Conservation (phyloP, 2,329 filamentous ascomycete species). For the Cladosporium sp. region DNA sequence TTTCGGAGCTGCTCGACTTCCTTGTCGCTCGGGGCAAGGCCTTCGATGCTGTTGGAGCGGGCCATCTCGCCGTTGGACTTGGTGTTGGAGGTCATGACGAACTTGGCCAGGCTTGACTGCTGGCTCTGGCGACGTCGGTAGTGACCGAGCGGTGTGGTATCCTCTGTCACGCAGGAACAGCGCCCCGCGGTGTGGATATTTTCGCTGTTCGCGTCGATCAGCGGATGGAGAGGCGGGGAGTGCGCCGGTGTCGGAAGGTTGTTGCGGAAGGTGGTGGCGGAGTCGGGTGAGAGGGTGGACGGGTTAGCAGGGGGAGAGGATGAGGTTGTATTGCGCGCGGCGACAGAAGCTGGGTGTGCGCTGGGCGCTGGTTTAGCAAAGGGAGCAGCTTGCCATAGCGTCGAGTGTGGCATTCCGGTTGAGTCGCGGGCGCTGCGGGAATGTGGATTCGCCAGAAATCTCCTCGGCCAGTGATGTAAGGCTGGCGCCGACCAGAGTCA, state of each 20-base stretch:
- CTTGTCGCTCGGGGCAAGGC: conserved; percentile 15
- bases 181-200: conserved; percentile 25
- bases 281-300: not conserved
- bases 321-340: not conserved
- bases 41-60: conserved; percentile 14
- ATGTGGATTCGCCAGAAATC: conserved; percentile 4
- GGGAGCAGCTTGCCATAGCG: conserved; percentile 12
- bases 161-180: conserved; percentile 25
- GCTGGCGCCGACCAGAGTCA: not conserved
- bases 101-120: conserved; percentile 25
- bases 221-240: conserved; percentile 5
- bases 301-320: not conserved
- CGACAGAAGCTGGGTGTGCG: not conserved
- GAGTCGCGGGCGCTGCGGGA: conserved; percentile 6
- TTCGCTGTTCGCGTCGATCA: conserved; percentile 2
- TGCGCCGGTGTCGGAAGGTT: conserved; percentile 4
- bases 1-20: conserved; percentile 26
- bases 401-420: conserved; percentile 12
- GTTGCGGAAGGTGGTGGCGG: not conserved
- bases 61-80: conserved; percentile 14
- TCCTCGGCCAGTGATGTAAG: not conserved
- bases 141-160: conserved; percentile 24
- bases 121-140: conserved; percentile 30
- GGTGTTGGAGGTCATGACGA: conserved; percentile 25
- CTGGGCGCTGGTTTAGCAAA: not conserved